Percentiles rank a stretch among this genome's conserved stretches.
phyloP scores from a whole-genome alignment of 345 rosid genomes.

The Kandelia obovata region DNA sequence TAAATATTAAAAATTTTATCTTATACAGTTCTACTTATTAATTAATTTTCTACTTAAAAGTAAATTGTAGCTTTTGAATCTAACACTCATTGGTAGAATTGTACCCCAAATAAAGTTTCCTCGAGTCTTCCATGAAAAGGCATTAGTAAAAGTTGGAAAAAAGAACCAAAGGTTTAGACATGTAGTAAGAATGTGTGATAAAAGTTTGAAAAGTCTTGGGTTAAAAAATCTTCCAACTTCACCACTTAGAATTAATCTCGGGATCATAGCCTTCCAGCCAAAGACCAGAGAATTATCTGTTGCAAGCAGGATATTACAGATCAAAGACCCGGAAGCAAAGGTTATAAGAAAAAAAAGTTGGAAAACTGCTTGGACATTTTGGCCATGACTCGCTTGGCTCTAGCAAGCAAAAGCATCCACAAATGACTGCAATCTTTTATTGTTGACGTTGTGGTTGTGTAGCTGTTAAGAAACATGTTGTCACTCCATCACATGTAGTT shows the following conservation, averaged over 20 bases:
- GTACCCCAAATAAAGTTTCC: not conserved
- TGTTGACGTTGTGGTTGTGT: conserved; percentile 11
- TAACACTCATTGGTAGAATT: not conserved
- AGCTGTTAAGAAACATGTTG: conserved; percentile 20
- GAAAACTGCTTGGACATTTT: conserved; percentile 31
- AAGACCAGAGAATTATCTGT: no score
- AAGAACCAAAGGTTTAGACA: no score
- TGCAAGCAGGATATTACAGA: no score
- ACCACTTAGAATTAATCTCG: no score
- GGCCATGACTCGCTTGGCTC: conserved; percentile 32
- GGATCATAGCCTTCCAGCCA: no score
- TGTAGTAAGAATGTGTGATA: no score
- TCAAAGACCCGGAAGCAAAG: no score
- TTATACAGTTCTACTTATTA: not conserved
- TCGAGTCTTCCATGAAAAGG: not conserved
- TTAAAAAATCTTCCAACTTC: no score
- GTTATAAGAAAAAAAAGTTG: conserved; percentile 9
- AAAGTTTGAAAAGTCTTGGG: no score
- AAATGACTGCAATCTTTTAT: conserved; percentile 32
- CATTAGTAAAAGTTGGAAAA: no score
- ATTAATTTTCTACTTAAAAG: not conserved
- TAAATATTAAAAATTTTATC: not conserved
- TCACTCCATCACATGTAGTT: conserved; percentile 18
- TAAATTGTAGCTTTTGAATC: not conserved
- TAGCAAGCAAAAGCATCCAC: conserved; percentile 33